Conservation (phyloP, 225 moss, liverwort and hornwort species). For the Polytrichum commune region DNA sequence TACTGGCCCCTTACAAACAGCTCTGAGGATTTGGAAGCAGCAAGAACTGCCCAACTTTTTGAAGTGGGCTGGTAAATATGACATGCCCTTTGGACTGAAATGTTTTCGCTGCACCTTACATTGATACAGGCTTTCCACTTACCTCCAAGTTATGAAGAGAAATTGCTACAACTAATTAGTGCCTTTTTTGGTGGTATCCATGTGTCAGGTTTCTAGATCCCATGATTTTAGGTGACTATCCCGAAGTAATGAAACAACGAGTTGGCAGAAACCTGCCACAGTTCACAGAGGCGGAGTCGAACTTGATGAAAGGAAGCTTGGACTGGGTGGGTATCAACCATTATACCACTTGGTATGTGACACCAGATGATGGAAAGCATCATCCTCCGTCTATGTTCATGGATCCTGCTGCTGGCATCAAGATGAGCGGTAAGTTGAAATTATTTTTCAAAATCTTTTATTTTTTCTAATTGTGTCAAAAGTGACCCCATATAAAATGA, state of each 20-base stretch:
- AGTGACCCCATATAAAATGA: no score
- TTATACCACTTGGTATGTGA: slow-evolving; percentile 9
- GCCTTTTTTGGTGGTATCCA: no score
- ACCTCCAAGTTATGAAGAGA: no score
- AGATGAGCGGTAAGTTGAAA: not conserved
- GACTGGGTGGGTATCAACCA: slow-evolving; percentile 16
- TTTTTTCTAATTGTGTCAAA: no score
- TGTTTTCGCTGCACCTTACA: no score
- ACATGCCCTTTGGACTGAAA: no score
- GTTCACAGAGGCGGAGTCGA: slow-evolving; percentile 1
- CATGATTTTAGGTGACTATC: slow-evolving; percentile 7
- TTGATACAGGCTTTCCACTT: no score
- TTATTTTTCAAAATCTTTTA: not conserved
- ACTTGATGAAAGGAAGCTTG: not conserved
- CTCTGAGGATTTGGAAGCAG: not conserved
- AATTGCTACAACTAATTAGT: no score
- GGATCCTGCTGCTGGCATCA: slow-evolving; percentile 8
- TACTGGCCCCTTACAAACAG: slow-evolving; percentile 4
- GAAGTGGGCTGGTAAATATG: slow-evolving; percentile 7
- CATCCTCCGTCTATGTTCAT: not conserved
- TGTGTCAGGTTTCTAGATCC: slow-evolving; percentile 6
- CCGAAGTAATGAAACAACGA: not conserved
- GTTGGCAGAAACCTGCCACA: not conserved
- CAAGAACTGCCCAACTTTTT: not conserved
- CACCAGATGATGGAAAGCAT: not conserved